Conservation (phyloP, 2,329 filamentous ascomycete genomes). For the Penicillium sp. region DNA sequence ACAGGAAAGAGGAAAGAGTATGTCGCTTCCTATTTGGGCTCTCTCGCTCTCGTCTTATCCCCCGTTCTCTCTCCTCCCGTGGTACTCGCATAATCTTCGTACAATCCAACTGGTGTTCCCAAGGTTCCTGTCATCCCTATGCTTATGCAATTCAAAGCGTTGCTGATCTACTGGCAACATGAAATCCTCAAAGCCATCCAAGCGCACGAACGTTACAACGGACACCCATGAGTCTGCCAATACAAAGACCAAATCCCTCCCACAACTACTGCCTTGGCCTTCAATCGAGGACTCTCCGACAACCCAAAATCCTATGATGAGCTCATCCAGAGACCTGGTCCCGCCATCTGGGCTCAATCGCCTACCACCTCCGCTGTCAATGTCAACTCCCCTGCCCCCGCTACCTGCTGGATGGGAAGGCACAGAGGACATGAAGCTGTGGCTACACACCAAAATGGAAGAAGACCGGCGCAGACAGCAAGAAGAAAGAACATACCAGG, state of each 20-base stretch:
- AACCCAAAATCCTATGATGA: neutral
- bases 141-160: neutral
- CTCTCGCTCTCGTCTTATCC: neutral
- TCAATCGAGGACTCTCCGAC: neutral
- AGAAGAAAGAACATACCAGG: conserved; percentile 58
- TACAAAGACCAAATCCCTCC: neutral
- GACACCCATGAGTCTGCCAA: neutral
- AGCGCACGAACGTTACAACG: neutral
- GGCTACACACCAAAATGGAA: conserved; percentile 62
- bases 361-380: conserved; percentile 21
- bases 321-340: conserved; percentile 5
- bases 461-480: conserved; percentile 59
- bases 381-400: conserved; percentile 16
- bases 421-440: conserved; percentile 63
- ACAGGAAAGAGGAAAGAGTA: too few relatives aligned
- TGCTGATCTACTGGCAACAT: neutral
- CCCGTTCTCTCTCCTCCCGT: neutral
- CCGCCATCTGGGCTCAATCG: conserved; percentile 28
- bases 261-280: neutral
- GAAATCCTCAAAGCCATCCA: neutral
- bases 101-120: neutral
- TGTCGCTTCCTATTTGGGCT: neutral
- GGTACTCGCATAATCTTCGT: neutral
- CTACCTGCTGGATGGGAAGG: conserved; percentile 37
- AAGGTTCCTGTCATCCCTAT: neutral